Base-by-base conservation (phyloP, 768 basidiomycete species). In the Leccinum subtestaceum region DNA sequence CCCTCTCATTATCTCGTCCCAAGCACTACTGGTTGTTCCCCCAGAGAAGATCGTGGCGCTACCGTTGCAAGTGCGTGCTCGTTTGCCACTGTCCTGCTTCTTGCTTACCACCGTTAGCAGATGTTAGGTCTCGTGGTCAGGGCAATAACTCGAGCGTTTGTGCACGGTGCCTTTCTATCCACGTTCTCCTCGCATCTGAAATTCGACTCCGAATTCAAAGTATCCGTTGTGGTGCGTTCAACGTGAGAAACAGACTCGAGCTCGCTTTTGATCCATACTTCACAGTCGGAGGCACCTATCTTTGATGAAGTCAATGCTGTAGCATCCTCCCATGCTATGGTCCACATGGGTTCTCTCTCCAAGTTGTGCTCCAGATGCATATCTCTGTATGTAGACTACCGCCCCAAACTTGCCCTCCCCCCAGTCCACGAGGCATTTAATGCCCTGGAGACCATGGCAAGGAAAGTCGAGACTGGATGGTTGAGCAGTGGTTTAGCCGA, bases 21-120 rank as follows among this genome's bases (percentile, higher is more conserved):
- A 84, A 53, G 84, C 84, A 17, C 70, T 88, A 2, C 79, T 84
- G 2, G 72, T 84, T 7, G 78, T 90, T 13, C 76, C 81, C 1
- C 71, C 78, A 7, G 69, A 77, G 45, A 86, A 84, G 64, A 72
- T 90, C 46, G 81, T 79, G 59, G 86, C 83, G 0, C 73, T 91
- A 0, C 88, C 89, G 6, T 72, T 91, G 5, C 69, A 80, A 3
- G 75, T 81, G 45, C 19, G 78, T 63, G 15, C 21, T 68, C 78
- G 21, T 53, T 62, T 19, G 62, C 68, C 27, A 60, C 75, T 52
- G 60, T 76, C 12, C 32, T 8, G 19, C 11, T 3, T 17, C 34
- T 27, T 38, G 8, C 56, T 65, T 2, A 66, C 12, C 4, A 48
- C 34, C 25, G 6, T 34, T 17, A 64, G 61, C 65, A 64, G 55